A percentile compares a stretch with the other conserved stretches of the same genome.
Evolutionary conservation across 208 protist genomes (phyloP).

Genomic region (Acanthamoeba comandoni): DNA sequence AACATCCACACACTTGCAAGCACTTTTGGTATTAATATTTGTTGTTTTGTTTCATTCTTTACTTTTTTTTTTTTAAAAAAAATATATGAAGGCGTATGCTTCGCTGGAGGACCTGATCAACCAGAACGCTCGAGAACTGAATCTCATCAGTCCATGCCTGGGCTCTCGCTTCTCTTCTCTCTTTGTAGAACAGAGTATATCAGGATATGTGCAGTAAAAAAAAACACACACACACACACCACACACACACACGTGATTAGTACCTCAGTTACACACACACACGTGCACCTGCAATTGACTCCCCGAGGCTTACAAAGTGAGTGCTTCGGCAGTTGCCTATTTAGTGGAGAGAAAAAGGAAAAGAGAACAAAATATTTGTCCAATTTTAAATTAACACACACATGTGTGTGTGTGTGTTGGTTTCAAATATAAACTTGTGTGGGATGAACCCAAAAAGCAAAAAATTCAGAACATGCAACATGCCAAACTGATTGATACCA

Average conservation of each 20-base stretch:
- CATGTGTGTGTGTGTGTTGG: no score
- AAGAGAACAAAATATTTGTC: no score
- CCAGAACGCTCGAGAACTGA: constrained; percentile 75
- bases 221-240: constrained; percentile 58
- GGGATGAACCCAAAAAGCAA: no score
- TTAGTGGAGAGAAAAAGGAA: no score
- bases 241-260: constrained; percentile 49
- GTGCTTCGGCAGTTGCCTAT: no score
- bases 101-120: constrained; percentile 79
- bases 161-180: constrained; percentile 80
- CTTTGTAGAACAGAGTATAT: constrained; percentile 78
- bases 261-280: not conserved
- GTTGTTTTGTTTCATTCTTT: constrained; percentile 71
- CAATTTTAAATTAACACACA: not conserved
- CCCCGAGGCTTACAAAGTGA: no score
- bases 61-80: not conserved
- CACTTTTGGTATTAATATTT: no score
- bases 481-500: not conserved
- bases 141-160: constrained; percentile 77
- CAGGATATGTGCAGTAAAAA: constrained; percentile 80
- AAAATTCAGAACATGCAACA: no score
- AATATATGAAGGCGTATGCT: constrained; percentile 75
- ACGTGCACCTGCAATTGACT: no score
- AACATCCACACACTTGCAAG: no score
- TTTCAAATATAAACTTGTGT: constrained; percentile 10